Base-by-base conservation (phyloP, 441 rosid species). In the Pelargonium australe region DNA sequence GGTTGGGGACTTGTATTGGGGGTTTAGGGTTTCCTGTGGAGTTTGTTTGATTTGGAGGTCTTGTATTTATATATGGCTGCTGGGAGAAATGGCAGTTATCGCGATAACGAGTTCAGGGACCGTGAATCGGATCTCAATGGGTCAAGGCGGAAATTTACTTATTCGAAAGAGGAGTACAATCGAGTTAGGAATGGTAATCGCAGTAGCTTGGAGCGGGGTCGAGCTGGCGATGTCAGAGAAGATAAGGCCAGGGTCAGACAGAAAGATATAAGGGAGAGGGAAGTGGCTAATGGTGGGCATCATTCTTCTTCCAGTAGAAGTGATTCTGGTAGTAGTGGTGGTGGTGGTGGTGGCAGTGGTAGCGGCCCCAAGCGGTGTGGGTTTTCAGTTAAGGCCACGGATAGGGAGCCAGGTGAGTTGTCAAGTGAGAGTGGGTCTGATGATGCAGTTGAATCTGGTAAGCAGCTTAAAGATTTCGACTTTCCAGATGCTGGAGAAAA, bases 391-490 rank as follows among this genome's bases (percentile, higher is more conserved):
- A 86, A 72, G 84, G 76, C 79, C n/a, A 67, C 78, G 47, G 98
- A 95, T 78, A 89, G 77, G 84, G 99, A 95, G 83, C 98, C 99
- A 2, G 99, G 99, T 71, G 99, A 95, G 80, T 79, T 95, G 79
- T 95, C 98, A 19, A 95, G 99, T 75, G 99, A 95, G 80, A 95
- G 97, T 81, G 99, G 96, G 25, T 92, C 97, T 13, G 99, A 92
- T 63, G 98, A 92, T 68, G 91, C 84, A 1, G 58, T 74, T 1
- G 91, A 90, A 69, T 85, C 85, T 28, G 89, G 76, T 63, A 68
- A 76, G 2, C 47, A 69, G 72, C 84, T 64, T 55, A 82, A 84
- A 73, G 84, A 63, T 72, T 73, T 66, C 68, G 86, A 80, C 70
- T 69, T 60, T 75, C 41, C 73, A 19, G 81, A 75, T 73, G 75